phyloP scores from a whole-genome alignment of 768 basidiomycete genomes.

The Pisolithus albus region DNA sequence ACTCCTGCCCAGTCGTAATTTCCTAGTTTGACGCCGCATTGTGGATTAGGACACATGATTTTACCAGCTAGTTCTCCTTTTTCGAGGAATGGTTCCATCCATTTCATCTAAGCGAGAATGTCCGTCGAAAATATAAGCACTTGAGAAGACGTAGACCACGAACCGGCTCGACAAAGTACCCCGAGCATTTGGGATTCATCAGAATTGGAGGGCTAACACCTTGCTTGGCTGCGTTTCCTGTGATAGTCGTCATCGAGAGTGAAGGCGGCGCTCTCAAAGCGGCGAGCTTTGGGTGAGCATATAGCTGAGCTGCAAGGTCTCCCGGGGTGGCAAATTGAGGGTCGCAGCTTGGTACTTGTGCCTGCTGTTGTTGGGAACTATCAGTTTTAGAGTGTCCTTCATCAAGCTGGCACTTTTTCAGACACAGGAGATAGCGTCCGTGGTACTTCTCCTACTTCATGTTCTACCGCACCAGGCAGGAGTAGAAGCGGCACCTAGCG shows the following conservation, averaged over 20 bases:
- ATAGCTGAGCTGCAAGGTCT: constrained; percentile 40
- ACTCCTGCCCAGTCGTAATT: constrained; percentile 98
- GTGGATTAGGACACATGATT: constrained; percentile 87
- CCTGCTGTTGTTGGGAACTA: constrained; percentile 1
- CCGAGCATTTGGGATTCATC: constrained; percentile 80
- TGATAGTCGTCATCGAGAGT: constrained; percentile 24
- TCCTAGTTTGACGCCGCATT: constrained; percentile 86
- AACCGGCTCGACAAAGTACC: constrained; percentile 96
- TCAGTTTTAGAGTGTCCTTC: background rate
- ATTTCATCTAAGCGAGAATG: constrained; percentile 59
- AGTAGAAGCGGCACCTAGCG: constrained; percentile 19
- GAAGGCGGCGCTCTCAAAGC: constrained; percentile 33
- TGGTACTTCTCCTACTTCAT: background rate
- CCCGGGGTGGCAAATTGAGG: constrained; percentile 15
- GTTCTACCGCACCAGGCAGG: background rate
- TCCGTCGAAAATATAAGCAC: background rate
- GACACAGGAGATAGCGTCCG: constrained; percentile 1
- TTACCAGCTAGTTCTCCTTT: constrained; percentile 80
- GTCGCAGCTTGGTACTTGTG: background rate
- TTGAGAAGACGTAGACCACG: constrained; percentile 23
- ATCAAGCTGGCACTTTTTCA: background rate
- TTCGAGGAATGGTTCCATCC: constrained; percentile 86
- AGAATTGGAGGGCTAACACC: constrained; percentile 56
- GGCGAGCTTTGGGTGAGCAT: constrained; percentile 41
- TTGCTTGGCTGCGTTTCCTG: constrained; percentile 6